Base-by-base conservation (phyloP, 768 basidiomycete species). In the Nevesoporus exiguus region DNA sequence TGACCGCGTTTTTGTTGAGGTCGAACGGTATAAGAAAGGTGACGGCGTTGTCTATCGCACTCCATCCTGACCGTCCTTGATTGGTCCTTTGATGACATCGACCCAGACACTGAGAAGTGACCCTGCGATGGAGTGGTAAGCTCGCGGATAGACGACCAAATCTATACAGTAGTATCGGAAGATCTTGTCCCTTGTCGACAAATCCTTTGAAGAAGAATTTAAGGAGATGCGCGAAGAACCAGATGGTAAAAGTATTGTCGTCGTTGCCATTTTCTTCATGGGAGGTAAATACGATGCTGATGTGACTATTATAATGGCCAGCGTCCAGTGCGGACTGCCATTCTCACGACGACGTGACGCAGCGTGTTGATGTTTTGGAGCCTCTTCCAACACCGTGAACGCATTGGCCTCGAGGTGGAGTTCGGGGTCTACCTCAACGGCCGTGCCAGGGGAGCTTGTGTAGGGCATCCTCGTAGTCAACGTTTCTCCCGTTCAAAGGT, bases 141-240 rank as follows among this genome's bases (percentile, higher is more conserved):
- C 76, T 3, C 80, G 75, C 1, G 87, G 86, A 57, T 94, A 82
- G 1, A 83, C 82, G 14, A 91, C 78, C 21, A 84, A 73, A 49
- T 88, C 86, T 2, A 90, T 75, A 31, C 84, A 84, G 19, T 94
- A 83, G 65, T 85, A 96, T 7, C 95, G 81, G 34, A 91, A 85
- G 39, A 77, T 78, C 72, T 95, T 98, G 73, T 96, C n/a, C 92
- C 68, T 93, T 96, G 3, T 93, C 86, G n/a, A 74, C 62, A 68
- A 93, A 91, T 3, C 92, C 94, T 54, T 79, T 78, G 55, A 93
- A 72, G 25, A 96, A 77, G 64, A 84, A 91, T 44, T 80, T 80
- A 39, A 94, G 73, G 7, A 93, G 72, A 36, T 81, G 77, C 4
- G 80, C 71, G 2, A 86, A 74, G 63, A 95, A 90, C 55, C 91